Evolutionary conservation across 257 asterid genomes (phyloP).

Genomic region (Apocynum venetum): DNA sequence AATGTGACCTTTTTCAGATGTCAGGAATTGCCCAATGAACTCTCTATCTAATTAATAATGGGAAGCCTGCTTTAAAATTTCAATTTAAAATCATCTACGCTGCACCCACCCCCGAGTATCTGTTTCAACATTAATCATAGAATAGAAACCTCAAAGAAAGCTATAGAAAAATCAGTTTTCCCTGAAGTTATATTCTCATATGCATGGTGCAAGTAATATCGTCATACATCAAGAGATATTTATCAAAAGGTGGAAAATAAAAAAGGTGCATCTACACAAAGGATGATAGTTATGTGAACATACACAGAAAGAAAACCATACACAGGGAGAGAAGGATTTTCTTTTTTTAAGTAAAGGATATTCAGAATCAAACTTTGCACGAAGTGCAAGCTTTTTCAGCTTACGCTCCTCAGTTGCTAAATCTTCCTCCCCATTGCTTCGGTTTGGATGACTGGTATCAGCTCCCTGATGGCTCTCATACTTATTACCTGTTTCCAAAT

Average conservation of each 20-base stretch:
- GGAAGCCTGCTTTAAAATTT: too few relatives aligned
- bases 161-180: neutral
- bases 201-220: neutral
- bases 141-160: neutral
- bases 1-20: slow-evolving; percentile 10
- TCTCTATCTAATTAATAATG: too few relatives aligned
- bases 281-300: neutral
- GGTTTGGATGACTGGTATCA: slow-evolving; percentile 22
- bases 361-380: slow-evolving; percentile 87
- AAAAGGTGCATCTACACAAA: neutral
- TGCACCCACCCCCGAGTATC: too few relatives aligned
- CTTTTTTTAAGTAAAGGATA: slow-evolving; percentile 50
- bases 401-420: slow-evolving; percentile 62
- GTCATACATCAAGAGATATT: neutral
- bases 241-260: neutral
- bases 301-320: neutral
- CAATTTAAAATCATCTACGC: too few relatives aligned
- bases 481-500: slow-evolving; percentile 88
- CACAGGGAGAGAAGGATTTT: neutral
- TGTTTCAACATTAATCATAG: too few relatives aligned
- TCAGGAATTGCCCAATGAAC: slow-evolving; percentile 3
- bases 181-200: neutral
- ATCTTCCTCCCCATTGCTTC: slow-evolving; percentile 34
- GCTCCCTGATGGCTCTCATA: slow-evolving; percentile 37
- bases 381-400: slow-evolving; percentile 85